Base-by-base conservation (phyloP, 805 yeast genomes). In the Priceomyces haplophilus region DNA sequence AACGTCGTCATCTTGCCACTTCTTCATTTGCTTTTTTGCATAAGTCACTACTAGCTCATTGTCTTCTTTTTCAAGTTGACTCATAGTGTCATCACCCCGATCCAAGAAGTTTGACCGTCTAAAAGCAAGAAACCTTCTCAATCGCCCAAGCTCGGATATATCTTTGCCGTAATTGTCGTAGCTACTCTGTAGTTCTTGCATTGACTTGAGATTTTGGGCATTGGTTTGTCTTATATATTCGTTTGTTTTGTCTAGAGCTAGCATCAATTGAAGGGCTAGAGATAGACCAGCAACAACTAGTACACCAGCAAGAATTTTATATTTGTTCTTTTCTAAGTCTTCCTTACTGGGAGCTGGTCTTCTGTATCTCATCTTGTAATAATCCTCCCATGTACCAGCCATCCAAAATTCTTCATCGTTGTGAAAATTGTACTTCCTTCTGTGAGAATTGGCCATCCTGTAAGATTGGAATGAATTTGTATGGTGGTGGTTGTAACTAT, bases 351-450 rank as follows among this genome's bases (percentile, higher is more conserved):
- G 76, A 3, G 72, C 72, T 15, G 46, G 41, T 19, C 69, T 50
- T 24, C 64, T 54, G 43, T 65, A 61, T 52, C 59, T 59, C 67
- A 72, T 65, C 32, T 61, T 55, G 67, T 79, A 75, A 54, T 72
- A 74, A 44, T 80, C 86, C 48, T 80, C 84, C 85, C 85, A 80
- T 0, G 76, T 76, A 0, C 81, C 81, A 0, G 85, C 83, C 38
- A 66, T 75, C 79, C 83, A 78, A 56, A 80, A 80, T 27, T 64
- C 63, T 42, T 72, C 74, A 48, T 67, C 63, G 27, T 57, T 53
- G 2, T 59, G 41, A 42, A 64, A 69, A 27, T 52, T 43, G 47
- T 65, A 63, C 34, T 56, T 45, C 30, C 37, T 47, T n/a, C 73
- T 55, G 41, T 67, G 68, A 23, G 69, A 65, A 46, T 68, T 63